Base-by-base conservation (phyloP, 176 grass and related monocot species). In the Themeda triandra region DNA sequence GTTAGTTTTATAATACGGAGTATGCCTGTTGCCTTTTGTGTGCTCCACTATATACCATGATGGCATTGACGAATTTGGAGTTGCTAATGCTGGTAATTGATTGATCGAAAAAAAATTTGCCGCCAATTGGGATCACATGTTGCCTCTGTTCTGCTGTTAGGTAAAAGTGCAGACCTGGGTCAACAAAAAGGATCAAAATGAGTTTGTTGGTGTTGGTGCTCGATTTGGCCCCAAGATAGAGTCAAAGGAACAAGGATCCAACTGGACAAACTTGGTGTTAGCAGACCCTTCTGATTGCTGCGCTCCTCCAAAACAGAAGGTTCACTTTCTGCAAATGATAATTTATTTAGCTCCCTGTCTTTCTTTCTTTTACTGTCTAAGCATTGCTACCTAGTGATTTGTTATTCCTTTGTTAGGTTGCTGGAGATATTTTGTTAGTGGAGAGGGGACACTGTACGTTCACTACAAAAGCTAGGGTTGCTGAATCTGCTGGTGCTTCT, bases 81-180 rank as follows among this genome's bases (percentile, higher is more conserved):
- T n/a, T n/a, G n/a, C n/a, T n/a, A n/a, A n/a, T n/a, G n/a, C n/a
- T n/a, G n/a, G n/a, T n/a, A n/a, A n/a, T n/a, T n/a, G n/a, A n/a
- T n/a, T n/a, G n/a, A n/a, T n/a, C n/a, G n/a, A n/a, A n/a, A n/a
- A n/a, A n/a, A n/a, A n/a, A n/a, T n/a, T n/a, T n/a, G n/a, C n/a
- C n/a, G n/a, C n/a, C n/a, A n/a, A n/a, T n/a, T n/a, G n/a, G n/a
- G n/a, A n/a, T n/a, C 42, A 71, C 71, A 48, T 79, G n/a, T 87
- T 64, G 40, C 73, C 27, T 58, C 80, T 36, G 5, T 77, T 5
- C 14, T 86, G 66, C 66, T 86, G 63, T 70, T 41, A 89, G 96
- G 93, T 99, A 67, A 99, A 99, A 89, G 89, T 99, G 80, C 96
- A 92, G 91, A 99, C 89, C 32, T 99, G 93, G 96, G 59, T 99